Conservation (phyloP, 345 rosid genomes). For the Conringia planisiliqua region DNA sequence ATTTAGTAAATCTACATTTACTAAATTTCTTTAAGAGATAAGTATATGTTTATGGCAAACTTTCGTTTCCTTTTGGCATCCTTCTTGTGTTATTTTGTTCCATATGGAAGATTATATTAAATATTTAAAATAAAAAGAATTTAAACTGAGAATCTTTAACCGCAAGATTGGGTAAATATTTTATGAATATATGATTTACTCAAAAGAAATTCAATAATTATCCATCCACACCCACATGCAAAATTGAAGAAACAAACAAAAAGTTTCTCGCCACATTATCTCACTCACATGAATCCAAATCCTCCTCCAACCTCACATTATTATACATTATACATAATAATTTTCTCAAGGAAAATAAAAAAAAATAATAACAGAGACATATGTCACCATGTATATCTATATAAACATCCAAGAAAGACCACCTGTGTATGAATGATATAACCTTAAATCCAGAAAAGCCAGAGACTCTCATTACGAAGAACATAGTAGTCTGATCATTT, state of each 20-base stretch:
- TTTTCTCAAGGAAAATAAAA: background rate
- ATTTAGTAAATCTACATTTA: background rate
- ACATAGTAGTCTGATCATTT: background rate
- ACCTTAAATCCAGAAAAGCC: slow-evolving; percentile 25
- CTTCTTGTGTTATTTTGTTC: no score
- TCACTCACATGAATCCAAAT: slow-evolving; percentile 32
- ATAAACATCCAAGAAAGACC: slow-evolving; percentile 24
- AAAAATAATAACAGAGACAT: background rate
- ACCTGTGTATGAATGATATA: slow-evolving; percentile 18
- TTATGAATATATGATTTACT: background rate
- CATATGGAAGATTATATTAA: background rate
- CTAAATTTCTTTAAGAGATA: background rate
- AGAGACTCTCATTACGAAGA: background rate
- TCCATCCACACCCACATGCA: slow-evolving; percentile 35
- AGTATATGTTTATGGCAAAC: background rate
- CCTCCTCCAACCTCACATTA: slow-evolving; percentile 34
- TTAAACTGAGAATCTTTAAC: background rate
- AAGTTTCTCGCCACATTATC: slow-evolving; percentile 31
- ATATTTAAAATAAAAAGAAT: background rate
- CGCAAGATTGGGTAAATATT: background rate
- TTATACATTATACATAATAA: slow-evolving; percentile 21
- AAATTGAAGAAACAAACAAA: slow-evolving; percentile 30
- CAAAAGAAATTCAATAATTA: slow-evolving; percentile 13
- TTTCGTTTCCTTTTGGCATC: background rate
- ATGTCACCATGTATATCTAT: slow-evolving; percentile 16